These are phyloP conservation scores for Trichoderma polysporum DNA, from an alignment of 2,329 filamentous ascomycete species.

Conservation along the genomic window DNA sequence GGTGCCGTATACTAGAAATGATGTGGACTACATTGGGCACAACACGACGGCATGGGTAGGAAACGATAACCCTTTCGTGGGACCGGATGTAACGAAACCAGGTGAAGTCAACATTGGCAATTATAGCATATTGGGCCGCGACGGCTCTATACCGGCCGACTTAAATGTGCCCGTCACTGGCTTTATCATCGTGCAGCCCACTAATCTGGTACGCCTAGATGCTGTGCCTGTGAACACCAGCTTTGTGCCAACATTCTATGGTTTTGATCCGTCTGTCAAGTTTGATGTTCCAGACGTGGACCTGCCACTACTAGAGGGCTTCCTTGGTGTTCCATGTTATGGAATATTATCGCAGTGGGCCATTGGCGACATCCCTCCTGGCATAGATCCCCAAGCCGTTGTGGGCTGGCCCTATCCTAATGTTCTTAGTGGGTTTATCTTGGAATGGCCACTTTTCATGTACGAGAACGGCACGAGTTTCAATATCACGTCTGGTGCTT, in stretches of 20 bases:
- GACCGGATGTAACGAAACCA: background rate
- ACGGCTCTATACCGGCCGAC: background rate
- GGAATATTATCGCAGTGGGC: background rate
- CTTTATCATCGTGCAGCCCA: background rate
- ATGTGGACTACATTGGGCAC: background rate
- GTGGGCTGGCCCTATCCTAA: background rate
- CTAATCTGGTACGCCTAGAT: background rate
- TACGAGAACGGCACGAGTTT: conserved; percentile 3
- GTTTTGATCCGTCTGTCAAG: background rate
- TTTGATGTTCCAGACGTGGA: background rate
- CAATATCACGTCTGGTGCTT: background rate
- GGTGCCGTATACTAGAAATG: background rate
- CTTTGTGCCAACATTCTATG: background rate
- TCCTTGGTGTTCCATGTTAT: background rate
- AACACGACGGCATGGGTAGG: background rate
- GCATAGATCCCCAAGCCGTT: background rate
- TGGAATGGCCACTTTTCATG: background rate
- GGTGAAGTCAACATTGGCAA: background rate
- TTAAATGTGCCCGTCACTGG: background rate
- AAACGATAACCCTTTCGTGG: background rate
- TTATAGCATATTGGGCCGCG: background rate
- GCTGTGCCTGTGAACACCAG: background rate
- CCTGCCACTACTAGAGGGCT: background rate
- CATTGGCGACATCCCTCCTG: background rate
- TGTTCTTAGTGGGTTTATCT: background rate